Base-by-base conservation (phyloP, 805 yeast species). In the Yamadazyma scolyti region DNA sequence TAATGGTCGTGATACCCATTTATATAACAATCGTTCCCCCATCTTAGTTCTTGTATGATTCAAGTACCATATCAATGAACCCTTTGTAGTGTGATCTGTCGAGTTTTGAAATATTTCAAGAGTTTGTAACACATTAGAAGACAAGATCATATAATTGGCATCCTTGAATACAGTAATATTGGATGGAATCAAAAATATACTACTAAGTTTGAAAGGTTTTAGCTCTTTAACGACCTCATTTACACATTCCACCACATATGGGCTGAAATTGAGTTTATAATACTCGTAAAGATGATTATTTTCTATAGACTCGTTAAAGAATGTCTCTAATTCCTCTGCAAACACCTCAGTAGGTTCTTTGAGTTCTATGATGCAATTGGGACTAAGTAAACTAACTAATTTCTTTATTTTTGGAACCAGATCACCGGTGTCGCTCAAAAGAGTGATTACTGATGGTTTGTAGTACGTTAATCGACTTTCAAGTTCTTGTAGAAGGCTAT, bases 1-100 rank as follows among this genome's bases (percentile, higher is more conserved):
- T 14, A 89, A 63, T 1, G 98, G 98, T 37, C 70, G 65, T 1
- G 77, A 65, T 0, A 89, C 58, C 98, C 98, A 93, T 22, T 71
- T 61, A 17, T 68, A 65, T 9, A 93, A 52, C 36, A 75, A 45
- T 32, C 96, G 57, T 26, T 66, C 71, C 0, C 98, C 98, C 54
- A 81, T 82, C 17, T 71, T 65, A 0, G 97, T 85, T 20, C 75
- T 59, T 0, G 97, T 85, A 42, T 82, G 88, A 50, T 90, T 83
- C 37, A 93, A 44, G 2, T 86, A 61, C 88, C 94, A 85, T 10
- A 84, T 52, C 9, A 90, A 58, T 0, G 96, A 77, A 0, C 97
- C 97, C 19, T 66, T 57, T 6, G 62, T 63, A 4, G 67, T 58
- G 9, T 59, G 52, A 39, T 77, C 77, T 0, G 93, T 77, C 3